Conservation (phyloP, 2,329 filamentous ascomycete genomes). For the Dactylellina cionopaga region DNA sequence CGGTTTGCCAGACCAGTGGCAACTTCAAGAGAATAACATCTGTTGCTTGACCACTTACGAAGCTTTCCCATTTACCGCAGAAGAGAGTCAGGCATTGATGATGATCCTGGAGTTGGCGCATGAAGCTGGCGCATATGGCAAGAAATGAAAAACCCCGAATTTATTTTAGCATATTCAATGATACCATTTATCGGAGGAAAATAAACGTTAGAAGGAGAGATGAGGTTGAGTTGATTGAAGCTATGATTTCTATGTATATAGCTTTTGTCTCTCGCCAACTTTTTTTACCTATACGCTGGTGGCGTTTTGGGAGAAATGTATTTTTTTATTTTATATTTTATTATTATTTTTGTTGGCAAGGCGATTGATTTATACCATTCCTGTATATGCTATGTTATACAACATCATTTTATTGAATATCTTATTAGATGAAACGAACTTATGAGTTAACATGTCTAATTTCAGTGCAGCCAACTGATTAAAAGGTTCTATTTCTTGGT, state of each 20-base stretch:
- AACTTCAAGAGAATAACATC: constrained; percentile 59
- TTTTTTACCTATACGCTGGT: no score
- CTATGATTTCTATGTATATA: constrained; percentile 18
- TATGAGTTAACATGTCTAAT: no score
- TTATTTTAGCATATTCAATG: not conserved
- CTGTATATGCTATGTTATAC: not conserved
- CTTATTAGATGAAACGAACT: no score
- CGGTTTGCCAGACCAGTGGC: constrained; percentile 58
- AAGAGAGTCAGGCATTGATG: constrained; percentile 57
- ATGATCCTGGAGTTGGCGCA: constrained; percentile 58
- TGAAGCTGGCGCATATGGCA: constrained; percentile 53
- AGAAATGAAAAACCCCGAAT: constrained; percentile 31
- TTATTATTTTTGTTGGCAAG: not conserved
- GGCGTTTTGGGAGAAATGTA: constrained; percentile 2
- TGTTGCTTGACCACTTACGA: constrained; percentile 59
- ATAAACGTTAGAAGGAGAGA: not conserved
- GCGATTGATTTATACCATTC: not conserved
- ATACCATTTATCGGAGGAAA: no score
- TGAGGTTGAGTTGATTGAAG: not conserved
- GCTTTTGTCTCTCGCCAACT: no score
- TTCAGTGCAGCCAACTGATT: no score
- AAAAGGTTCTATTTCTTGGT: no score
- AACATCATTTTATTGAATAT: not conserved
- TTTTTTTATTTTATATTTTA: not conserved
- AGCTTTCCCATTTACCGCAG: constrained; percentile 55